Base-by-base conservation (phyloP, 805 yeast species). In the Metschnikowia kofuensis region DNA sequence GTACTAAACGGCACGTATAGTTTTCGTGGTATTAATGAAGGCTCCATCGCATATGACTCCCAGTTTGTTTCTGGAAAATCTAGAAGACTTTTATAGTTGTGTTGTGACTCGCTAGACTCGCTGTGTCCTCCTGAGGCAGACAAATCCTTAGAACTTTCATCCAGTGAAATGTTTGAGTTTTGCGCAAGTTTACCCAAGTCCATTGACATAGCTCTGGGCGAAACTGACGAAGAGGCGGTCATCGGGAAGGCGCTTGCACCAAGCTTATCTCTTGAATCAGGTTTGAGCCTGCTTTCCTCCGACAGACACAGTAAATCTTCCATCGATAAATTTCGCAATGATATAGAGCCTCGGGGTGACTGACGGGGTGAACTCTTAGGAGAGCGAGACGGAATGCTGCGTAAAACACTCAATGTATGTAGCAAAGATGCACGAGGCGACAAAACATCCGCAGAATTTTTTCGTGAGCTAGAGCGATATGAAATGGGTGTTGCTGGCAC, bases 1-100 rank as follows among this genome's bases (percentile, higher is more conserved):
- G 84, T 80, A 2, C 82, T 63, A 66, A 83, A 85, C 4, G 95
- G 94, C 53, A 87, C 62, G 55, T 83, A 86, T 28, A 87, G 61
- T 14, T 82, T 75, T 51, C 95, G 72, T 13, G 95, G 94, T 35
- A 84, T 74, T 48, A 80, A 70, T 34, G 84, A 64, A 6, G 88
- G 83, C 55, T 84, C 89, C 66, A 84, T 67, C 37, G 53, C 56
- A 52, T 65, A 71, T 42, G 61, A 58, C 0, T 63, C 64, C 47
- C 58, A 58, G 43, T 68, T 67, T 7, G 62, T 53, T 44, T 62
- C 59, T 21, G 70, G 72, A 54, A 72, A 68, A 48, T 68, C 63
- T 30, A 71, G 56, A 38, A 68, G 50, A 11, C 55, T 47, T 26
- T 34, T 44, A 27, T 26, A 30, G 11, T 29, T 10, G 2, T 34